Percentiles rank a stretch among this genome's conserved stretches.
These are phyloP conservation scores for Gonium pectorale DNA, from an alignment of 139 green algal genomes.

Conservation along the genomic window DNA sequence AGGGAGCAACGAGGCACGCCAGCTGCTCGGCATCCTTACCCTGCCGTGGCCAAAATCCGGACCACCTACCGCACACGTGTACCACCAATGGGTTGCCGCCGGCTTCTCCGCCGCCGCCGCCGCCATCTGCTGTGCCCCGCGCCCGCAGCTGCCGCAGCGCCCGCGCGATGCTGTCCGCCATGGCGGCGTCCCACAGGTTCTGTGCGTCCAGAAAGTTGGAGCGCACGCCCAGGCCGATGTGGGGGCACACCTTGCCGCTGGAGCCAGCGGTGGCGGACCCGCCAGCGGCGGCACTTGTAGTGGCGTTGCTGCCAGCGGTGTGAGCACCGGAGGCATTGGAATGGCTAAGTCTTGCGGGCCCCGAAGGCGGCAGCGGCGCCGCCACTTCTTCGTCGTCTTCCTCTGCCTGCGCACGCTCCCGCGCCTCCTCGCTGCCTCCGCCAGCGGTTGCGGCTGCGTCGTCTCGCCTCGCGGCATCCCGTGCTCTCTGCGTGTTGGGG, in stretches of 20 bases:
- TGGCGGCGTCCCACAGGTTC: constrained; percentile 64
- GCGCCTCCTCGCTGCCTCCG: no score
- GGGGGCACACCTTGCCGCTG: constrained; percentile 47
- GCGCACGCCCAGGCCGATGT: constrained; percentile 57
- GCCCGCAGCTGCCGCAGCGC: constrained; percentile 2
- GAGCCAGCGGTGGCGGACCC: background rate
- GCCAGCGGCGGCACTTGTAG: constrained; percentile 8
- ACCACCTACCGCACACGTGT: constrained; percentile 55
- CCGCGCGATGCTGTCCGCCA: constrained; percentile 56
- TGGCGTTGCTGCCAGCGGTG: constrained; percentile 16
- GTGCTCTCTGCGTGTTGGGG: no score
- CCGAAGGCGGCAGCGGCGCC: no score
- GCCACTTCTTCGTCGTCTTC: no score
- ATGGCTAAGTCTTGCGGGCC: no score
- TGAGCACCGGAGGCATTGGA: no score
- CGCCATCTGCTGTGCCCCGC: background rate
- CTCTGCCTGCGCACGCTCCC: no score
- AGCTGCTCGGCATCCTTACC: no score
- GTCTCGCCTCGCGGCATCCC: no score
- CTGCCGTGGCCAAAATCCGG: no score
- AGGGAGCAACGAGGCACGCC: no score
- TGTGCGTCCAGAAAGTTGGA: constrained; percentile 68
- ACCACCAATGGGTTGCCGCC: constrained; percentile 39
- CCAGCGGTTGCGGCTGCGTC: no score
- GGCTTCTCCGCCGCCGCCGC: background rate